phyloP scores from a whole-genome alignment of 2,329 filamentous ascomycete genomes.

The Neurospora sp. region DNA sequence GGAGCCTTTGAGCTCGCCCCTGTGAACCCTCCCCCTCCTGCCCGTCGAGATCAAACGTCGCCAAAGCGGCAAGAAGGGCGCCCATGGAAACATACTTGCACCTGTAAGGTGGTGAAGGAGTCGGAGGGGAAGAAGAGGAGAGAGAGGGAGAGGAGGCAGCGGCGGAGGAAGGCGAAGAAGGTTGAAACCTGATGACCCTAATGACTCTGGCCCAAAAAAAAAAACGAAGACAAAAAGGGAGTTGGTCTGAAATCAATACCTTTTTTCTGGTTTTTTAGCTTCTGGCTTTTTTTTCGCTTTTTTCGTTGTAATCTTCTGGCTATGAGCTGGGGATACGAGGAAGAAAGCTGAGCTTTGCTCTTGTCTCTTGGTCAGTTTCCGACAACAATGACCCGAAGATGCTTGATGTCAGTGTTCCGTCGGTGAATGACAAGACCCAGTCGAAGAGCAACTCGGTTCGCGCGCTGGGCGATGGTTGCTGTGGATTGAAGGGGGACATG shows the following conservation, averaged over 20 bases:
- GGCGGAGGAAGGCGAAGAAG: not conserved
- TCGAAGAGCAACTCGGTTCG: not conserved
- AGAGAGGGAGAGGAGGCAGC: not conserved
- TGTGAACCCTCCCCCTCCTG: too few relatives aligned
- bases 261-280: not conserved
- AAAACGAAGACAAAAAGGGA: not conserved
- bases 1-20: too few relatives aligned
- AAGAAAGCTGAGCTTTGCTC: not conserved
- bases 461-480: not conserved
- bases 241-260: not conserved
- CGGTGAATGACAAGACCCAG: not conserved
- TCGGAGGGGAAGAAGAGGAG: not conserved
- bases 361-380: not conserved
- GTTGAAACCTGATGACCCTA: not conserved
- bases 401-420: not conserved
- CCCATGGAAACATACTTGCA: too few relatives aligned
- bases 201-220: not conserved
- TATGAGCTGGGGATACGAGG: not conserved
- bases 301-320: not conserved
- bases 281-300: not conserved
- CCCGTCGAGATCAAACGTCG: not conserved
- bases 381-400: not conserved
- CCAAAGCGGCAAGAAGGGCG: not conserved
- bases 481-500: not conserved
- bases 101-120: not conserved